phyloP scores from a whole-genome alignment of 345 rosid genomes.

The Noccaea caerulescens region DNA sequence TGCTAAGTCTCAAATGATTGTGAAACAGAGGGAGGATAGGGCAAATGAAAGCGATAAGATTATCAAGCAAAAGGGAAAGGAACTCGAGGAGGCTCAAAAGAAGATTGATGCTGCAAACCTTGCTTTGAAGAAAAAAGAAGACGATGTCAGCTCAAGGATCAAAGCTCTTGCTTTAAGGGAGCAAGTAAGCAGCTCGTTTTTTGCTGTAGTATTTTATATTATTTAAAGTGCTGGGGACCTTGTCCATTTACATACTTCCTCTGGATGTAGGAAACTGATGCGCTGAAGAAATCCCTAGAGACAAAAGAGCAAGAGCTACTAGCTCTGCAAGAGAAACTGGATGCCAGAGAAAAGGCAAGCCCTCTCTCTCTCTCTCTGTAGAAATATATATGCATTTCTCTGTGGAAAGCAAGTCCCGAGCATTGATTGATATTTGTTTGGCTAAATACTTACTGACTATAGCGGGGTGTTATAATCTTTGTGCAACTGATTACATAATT shows the following conservation, averaged over 20 bases:
- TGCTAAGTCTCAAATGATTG: constrained; percentile 51
- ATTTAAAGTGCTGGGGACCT: background rate
- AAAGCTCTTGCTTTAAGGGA: constrained; percentile 61
- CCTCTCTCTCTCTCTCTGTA: background rate
- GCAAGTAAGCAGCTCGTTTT: constrained; percentile 55
- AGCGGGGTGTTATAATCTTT: background rate
- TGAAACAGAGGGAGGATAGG: constrained; percentile 91
- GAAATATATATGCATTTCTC: background rate
- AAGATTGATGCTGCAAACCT: constrained; percentile 67
- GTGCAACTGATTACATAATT: constrained; percentile 6
- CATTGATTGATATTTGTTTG: background rate
- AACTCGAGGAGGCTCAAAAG: constrained; percentile 76
- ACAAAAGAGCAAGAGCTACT: constrained; percentile 65
- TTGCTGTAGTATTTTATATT: background rate
- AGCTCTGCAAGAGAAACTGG: constrained; percentile 70
- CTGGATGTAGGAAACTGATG: constrained; percentile 63
- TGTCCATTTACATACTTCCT: constrained; percentile 34
- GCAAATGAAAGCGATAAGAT: constrained; percentile 77
- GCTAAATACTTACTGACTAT: background rate
- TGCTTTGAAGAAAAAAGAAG: constrained; percentile 68
- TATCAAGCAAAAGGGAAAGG: constrained; percentile 75
- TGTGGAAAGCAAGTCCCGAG: background rate
- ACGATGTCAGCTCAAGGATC: constrained; percentile 65
- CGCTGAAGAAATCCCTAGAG: constrained; percentile 61
- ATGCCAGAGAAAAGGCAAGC: constrained; percentile 81